Base-by-base conservation (phyloP, 169 alveolate genomes). In the Eimeria necatrix region DNA sequence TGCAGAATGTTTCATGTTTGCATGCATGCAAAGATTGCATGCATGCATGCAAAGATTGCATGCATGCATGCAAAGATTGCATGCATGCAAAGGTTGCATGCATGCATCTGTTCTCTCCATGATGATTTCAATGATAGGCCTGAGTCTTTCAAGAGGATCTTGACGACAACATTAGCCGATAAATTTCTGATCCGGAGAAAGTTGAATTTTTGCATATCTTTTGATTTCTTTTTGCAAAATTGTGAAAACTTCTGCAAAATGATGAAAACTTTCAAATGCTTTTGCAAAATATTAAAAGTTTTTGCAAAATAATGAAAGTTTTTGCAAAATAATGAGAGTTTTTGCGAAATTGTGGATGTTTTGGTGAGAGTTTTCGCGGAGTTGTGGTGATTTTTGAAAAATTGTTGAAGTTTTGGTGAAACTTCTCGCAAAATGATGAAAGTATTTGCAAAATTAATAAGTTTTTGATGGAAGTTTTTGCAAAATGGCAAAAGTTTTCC, bases 71-170 rank as follows among this genome's bases (percentile, higher is more conserved):
- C 16, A 10, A 16, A 16, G 73, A 4, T 6, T 70, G 46, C 80
- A 4, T 70, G 22, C 41, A 64, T 14, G 41, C 41, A 32, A n/a
- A n/a, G 41, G 2, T 32, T 32, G 41, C 41, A 32, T 32, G 41
- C n/a, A 20, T 59, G 18, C 70, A 16, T 16, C 46, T 68, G 2
- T 20, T 20, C 12, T 16, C 46, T 80, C 53, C 52, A 24, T 80
- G 90, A 80, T 80, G 90, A 80, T 59, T 59, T 26, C 41, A 53
- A 80, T 80, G 90, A 80, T 80, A 80, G 90, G 90, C 90, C 90
- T 80, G 90, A 80, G 51, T n/a, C 90, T 22, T 48, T 59, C 86
- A 12, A 41, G 53, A 59, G 4, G 86, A 24, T 76, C 59, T n/a
- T 80, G 90, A 80, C 73, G 90, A 80, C 52, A 18, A n/a, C 90